Evolutionary conservation across 208 protist species (phyloP), one percentile per base, ranked within the genome.

Genomic region (Crithidia acanthocephali): DNA sequence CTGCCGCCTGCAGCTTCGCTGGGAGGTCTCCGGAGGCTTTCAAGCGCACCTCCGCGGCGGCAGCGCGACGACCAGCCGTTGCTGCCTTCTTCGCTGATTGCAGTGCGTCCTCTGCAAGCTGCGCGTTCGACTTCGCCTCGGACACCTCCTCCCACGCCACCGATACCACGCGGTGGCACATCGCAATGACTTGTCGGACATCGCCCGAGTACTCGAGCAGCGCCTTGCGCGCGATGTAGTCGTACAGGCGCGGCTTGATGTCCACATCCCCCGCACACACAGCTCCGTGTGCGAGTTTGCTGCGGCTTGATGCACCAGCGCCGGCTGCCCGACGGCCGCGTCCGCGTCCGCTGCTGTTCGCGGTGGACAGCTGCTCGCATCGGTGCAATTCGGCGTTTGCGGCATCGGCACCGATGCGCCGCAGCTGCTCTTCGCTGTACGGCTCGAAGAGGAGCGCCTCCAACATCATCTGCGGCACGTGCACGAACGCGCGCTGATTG

Each of bases 401-500:
- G n/a, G 83, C 66, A 5, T 52, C 45, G 4, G 64, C 60, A 18
- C 79, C 81, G 50, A 95, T 92, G 61, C 58, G 28, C 30, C 84
- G 69, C 22, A 95, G 71, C 69, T 77, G 61, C 40, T 74, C 69
- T 16, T 77, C 77, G 40, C 30, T 79, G 77, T 95, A 95, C 2
- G 90, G 70, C 56, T 79, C 77, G 57, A 95, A 95, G 15, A 83
- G 68, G 20, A 95, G 68, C 61, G 84, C 81, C 55, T 90, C 74
- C 57, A 93, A 64, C 64, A 93, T 75, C 73, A 63, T 75, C 57
- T 74, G 71, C 20, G 90, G 83, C 22, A 95, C 87, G 60, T 93
- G 87, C 47, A 91, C 84, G 25, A 95, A 87, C 30, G 90, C 81
- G 1, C 87, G 87, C 35, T 86, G 76, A 56, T 95, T 95, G 0